Evolutionary conservation across 2,329 filamentous ascomycete species (phyloP).

Genomic region (Phialemonium atrogriseum): DNA sequence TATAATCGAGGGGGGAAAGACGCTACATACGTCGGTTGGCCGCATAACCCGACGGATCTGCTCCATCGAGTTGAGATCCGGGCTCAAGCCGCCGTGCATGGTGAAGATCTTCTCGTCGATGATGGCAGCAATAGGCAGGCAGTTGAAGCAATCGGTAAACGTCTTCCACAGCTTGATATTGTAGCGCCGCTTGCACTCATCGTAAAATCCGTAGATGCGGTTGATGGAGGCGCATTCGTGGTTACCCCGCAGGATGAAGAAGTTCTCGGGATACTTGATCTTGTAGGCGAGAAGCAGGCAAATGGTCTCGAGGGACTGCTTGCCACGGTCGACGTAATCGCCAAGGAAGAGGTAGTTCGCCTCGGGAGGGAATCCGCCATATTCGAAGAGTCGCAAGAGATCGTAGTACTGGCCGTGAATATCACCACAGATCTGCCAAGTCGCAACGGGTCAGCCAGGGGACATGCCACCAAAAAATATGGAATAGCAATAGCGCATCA

Average conservation of each 20-base stretch:
- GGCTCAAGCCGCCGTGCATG: slow-evolving; percentile 96
- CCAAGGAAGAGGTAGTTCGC: slow-evolving; percentile 99
- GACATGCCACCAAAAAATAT: too few species aligned
- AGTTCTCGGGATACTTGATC: slow-evolving; percentile 99
- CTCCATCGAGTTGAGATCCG: slow-evolving; percentile 98
- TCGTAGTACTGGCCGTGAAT: slow-evolving; percentile 99
- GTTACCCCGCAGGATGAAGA: slow-evolving; percentile 97
- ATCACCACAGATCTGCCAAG: slow-evolving; percentile 94
- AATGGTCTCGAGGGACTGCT: slow-evolving; percentile 98
- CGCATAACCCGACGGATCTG: slow-evolving; percentile 98
- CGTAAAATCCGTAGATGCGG: slow-evolving; percentile 99
- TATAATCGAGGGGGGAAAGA: slow-evolving; percentile 9
- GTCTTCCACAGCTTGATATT: slow-evolving; percentile 99
- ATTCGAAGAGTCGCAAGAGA: slow-evolving; percentile 92
- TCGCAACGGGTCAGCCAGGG: too few species aligned
- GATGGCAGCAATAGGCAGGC: slow-evolving; percentile 93
- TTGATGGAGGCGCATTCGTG: slow-evolving; percentile 99
- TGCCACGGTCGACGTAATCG: slow-evolving; percentile 97
- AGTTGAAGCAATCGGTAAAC: slow-evolving; percentile 99
- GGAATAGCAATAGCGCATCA: too few species aligned
- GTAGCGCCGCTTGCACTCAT: slow-evolving; percentile 97
- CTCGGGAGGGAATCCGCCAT: slow-evolving; percentile 95
- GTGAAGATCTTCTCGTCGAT: slow-evolving; percentile 99
- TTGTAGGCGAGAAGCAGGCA: slow-evolving; percentile 96
- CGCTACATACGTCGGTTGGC: slow-evolving; percentile 79